Evolutionary conservation across 2,329 filamentous ascomycete genomes (phyloP), one percentile per base, ranked within the genome.

Genomic region (Penicillium sp.): DNA sequence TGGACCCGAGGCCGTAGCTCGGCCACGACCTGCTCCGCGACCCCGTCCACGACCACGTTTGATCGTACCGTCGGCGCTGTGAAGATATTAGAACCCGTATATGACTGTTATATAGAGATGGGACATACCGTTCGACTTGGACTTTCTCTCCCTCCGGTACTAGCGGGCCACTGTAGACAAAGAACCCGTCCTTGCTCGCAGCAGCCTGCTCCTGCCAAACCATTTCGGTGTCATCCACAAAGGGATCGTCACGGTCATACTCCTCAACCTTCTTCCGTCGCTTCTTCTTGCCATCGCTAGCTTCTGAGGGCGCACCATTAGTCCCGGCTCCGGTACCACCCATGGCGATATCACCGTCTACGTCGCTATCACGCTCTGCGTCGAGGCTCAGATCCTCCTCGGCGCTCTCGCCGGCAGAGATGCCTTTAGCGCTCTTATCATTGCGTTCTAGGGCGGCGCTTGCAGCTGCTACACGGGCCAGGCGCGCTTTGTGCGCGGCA

Each of bases 161-260:
- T 39, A 99, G 76, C 8, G 92, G 92, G 3, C 93, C 93, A 53
- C 89, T 95, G 71, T 96, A 99, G 1, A 99, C 93, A 67, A 97
- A 99, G 75, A 97, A 99, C 1, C 93, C 93, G 66, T 97, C 93
- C 60, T 92, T 89, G 58, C 89, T 92, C 39, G 93, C 91, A 4
- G 92, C 90, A 6, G 92, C 92, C 66, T 95, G 88, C 64, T 95
- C 89, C 71, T 97, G 89, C 92, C 92, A 97, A 0, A 95, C 79
- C 65, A 96, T 71, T 68, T 99, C 93, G 1, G 90, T 95, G 66
- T 99, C 93, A 63, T 99, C 93, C 48, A 86, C 83, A 62, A 86
- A 86, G 37, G 83, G 81, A 56, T 86, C 82, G 45, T 84, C 81
- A 50, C 82, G 81, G 62, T 85, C 81, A 60, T 86, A 86, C 51